A percentile compares a stretch with the other conserved stretches of the same genome.
Evolutionary conservation across 2,329 filamentous ascomycete genomes (phyloP).

Genomic region (Saccharata proteae): DNA sequence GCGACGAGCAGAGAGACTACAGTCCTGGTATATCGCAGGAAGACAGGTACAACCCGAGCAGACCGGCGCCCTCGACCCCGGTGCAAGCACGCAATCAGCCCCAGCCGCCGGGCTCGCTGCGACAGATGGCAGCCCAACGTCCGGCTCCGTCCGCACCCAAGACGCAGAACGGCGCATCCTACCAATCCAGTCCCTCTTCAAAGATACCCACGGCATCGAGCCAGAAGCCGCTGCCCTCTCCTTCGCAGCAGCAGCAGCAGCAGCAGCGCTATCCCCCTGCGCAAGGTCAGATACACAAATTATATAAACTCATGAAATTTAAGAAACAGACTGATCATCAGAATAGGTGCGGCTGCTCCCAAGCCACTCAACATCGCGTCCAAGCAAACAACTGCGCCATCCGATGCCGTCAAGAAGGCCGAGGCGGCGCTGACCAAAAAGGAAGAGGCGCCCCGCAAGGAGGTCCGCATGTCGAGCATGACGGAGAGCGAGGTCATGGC

Average conservation of each 20-base stretch:
- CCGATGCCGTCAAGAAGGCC: conserved; percentile 72
- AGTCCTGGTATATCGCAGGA: conserved; percentile 32
- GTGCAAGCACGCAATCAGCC: conserved; percentile 30
- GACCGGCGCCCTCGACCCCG: conserved; percentile 74
- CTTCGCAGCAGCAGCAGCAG: not conserved
- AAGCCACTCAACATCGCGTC: conserved; percentile 44
- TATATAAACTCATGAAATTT: no score
- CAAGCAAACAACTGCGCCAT: conserved; percentile 36
- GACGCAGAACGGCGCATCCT: conserved; percentile 22
- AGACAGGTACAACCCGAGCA: conserved; percentile 72
- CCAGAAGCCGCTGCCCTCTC: conserved; percentile 6
- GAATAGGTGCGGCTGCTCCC: conserved; percentile 35
- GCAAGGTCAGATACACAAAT: conserved; percentile 3
- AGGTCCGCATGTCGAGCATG: conserved; percentile 98
- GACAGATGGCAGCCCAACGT: conserved; percentile 56
- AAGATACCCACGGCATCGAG: conserved; percentile 16
- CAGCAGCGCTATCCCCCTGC: conserved; percentile 13
- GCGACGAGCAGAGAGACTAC: conserved; percentile 33
- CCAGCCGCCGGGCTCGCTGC: conserved; percentile 39
- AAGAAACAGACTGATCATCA: no score
- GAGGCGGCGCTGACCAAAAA: conserved; percentile 73
- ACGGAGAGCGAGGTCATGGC: conserved; percentile 95
- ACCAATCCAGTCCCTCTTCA: conserved; percentile 17
- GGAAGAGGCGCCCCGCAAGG: conserved; percentile 68
- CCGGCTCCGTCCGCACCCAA: conserved; percentile 65